Evolutionary conservation across 2,329 filamentous ascomycete genomes (phyloP).

Genomic region (Diaporthe amygdali): DNA sequence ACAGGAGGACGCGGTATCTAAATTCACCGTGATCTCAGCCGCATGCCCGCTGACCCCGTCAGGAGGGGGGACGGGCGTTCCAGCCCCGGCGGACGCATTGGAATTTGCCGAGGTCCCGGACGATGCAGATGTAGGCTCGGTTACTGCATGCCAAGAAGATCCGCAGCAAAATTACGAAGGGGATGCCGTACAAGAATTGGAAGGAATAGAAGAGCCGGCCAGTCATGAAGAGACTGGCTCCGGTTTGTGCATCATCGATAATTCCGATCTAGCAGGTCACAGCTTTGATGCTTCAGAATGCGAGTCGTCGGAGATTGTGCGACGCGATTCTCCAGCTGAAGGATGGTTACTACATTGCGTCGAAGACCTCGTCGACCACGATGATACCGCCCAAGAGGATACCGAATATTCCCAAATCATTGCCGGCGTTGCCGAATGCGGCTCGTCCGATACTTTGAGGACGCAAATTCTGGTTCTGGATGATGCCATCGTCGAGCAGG

Average conservation of each 20-base stretch:
- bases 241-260: neutral
- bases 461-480: neutral
- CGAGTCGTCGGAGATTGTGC: neutral
- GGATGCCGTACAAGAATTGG: neutral
- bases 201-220: no score
- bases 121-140: neutral
- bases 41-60: neutral
- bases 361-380: neutral
- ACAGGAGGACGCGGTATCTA: neutral
- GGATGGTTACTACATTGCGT: conserved; percentile 17
- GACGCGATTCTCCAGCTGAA: neutral
- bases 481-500: neutral
- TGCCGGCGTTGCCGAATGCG: neutral
- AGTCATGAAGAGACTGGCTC: neutral
- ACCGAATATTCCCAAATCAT: neutral
- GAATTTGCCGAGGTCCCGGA: neutral
- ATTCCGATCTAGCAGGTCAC: neutral
- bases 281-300: neutral
- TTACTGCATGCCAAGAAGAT: neutral
- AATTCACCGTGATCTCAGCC: neutral
- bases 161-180: neutral
- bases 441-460: neutral
- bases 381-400: neutral
- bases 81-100: neutral
- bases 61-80: neutral